phyloP scores from a whole-genome alignment of 306 rosid genomes.

The Boehmeria nivea region DNA sequence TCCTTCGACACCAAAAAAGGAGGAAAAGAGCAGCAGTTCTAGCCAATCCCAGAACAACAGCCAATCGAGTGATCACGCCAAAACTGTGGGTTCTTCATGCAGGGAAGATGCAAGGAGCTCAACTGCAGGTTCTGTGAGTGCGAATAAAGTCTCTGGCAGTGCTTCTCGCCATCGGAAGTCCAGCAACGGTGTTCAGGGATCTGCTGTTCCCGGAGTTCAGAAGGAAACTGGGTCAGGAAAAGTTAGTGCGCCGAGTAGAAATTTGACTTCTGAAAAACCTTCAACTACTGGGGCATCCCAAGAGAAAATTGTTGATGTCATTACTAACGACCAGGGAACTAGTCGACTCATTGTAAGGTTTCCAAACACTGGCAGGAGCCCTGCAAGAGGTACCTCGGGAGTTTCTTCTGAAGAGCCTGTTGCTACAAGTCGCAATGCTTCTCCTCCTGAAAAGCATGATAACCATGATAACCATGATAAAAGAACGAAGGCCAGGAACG shows the following conservation, averaged over 20 bases:
- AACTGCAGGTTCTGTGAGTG: conserved; percentile 57
- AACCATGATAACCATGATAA: conserved; percentile 48
- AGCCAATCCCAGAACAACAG: conserved; percentile 81
- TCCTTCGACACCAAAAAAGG: conserved; percentile 60
- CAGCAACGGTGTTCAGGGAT: conserved; percentile 46
- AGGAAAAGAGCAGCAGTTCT: conserved; percentile 83
- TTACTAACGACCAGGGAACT: conserved; percentile 42
- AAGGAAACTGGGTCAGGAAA: conserved; percentile 52
- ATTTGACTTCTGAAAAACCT: conserved; percentile 38
- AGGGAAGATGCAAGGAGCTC: conserved; percentile 77
- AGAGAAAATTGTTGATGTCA: conserved; percentile 38
- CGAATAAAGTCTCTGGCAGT: conserved; percentile 48
- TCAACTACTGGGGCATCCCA: conserved; percentile 12
- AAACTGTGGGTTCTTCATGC: conserved; percentile 47
- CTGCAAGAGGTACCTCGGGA: conserved; percentile 45
- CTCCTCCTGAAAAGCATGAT: conserved; percentile 60
- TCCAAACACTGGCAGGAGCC: conserved; percentile 57
- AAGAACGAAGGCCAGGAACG: conserved; percentile 39
- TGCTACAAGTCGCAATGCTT: conserved; percentile 40
- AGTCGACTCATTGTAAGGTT: conserved; percentile 63
- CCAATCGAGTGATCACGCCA: conserved; percentile 76
- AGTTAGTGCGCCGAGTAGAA: conserved; percentile 38
- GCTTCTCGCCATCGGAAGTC: conserved; percentile 65
- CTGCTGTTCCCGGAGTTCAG: conserved; percentile 36
- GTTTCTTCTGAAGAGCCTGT: conserved; percentile 51